Evolutionary conservation across 495 filamentous ascomycete species (phyloP).

Genomic region (Neurospora sp.): DNA sequence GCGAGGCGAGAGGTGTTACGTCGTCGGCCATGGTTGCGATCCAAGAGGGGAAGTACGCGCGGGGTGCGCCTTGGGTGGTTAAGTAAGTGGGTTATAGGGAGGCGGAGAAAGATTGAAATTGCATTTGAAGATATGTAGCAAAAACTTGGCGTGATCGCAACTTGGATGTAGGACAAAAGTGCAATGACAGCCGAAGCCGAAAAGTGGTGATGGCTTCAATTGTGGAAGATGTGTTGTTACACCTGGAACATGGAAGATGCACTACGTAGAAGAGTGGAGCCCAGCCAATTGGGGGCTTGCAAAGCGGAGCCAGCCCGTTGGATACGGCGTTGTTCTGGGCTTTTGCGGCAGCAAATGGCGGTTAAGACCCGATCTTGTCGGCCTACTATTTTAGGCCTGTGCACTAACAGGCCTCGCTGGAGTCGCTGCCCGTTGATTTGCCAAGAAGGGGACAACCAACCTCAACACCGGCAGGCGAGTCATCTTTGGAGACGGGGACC

Average conservation of each 20-base stretch:
- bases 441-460: neutral
- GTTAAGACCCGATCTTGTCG: neutral
- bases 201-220: neutral
- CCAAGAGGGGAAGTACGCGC: neutral
- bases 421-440: neutral
- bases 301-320: too few species aligned
- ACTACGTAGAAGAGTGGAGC: neutral
- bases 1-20: conserved; percentile 63
- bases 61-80: conserved; percentile 15
- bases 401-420: neutral
- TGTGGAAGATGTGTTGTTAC: neutral
- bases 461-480: neutral
- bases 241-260: neutral
- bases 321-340: too few species aligned
- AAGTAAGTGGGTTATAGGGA: neutral
- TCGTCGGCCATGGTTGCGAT: conserved; percentile 46
- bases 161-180: neutral
- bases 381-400: neutral
- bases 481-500: neutral
- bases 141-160: neutral
- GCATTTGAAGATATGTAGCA: neutral
- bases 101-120: neutral
- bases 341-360: neutral
- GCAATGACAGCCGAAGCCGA: neutral
- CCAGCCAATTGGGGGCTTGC: neutral